Evolutionary conservation across 768 basidiomycete genomes (phyloP).

Genomic region (Leccinum barrowsii): DNA sequence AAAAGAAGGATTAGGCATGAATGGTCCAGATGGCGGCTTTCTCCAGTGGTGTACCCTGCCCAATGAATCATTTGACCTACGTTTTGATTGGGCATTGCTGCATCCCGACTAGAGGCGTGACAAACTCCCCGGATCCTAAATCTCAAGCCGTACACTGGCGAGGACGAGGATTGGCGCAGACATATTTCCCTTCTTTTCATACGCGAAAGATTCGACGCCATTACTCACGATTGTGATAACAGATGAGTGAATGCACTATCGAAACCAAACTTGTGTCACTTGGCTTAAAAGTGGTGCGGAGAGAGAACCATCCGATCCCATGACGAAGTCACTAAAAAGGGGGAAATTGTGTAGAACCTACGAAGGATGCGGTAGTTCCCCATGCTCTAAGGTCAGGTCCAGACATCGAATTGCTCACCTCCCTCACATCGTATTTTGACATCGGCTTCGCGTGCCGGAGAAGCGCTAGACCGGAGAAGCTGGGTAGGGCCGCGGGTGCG

Average conservation of each 20-base stretch:
- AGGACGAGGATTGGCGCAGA: neutral
- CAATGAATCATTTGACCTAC: neutral
- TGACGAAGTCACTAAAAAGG: neutral
- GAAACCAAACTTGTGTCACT: neutral
- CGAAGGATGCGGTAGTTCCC: neutral
- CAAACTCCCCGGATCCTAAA: neutral
- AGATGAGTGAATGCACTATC: neutral
- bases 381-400: neutral
- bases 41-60: neutral
- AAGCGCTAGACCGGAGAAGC: neutral
- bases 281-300: neutral
- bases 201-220: neutral
- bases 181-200: neutral
- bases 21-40: neutral
- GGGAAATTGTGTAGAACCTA: neutral
- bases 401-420: neutral
- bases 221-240: neutral
- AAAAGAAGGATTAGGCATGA: constrained; percentile 16
- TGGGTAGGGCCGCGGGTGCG: neutral
- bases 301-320: neutral
- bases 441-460: neutral
- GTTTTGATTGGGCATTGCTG: neutral
- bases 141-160: neutral
- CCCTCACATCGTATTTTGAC: neutral
- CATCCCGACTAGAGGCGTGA: neutral